Base-by-base conservation (phyloP, 805 yeast genomes). In the Schwanniomyces vanrijiae region DNA sequence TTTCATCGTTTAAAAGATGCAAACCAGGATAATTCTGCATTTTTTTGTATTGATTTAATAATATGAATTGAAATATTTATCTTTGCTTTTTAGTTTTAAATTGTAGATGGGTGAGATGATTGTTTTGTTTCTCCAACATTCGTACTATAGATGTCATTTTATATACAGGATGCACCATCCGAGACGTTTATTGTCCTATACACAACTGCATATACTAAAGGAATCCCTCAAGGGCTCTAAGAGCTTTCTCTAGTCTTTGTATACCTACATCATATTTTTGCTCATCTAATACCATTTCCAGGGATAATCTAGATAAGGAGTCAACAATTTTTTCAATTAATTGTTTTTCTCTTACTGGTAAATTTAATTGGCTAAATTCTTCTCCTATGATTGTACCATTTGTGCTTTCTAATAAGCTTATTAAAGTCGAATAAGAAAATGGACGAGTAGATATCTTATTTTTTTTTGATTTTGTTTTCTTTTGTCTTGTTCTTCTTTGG, bases 281-380 rank as follows among this genome's bases (percentile, higher is more conserved):
- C 24, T 89, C 89, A 63, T 92, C 96, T 46, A 88, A 62, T 45
- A 90, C 86, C 88, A 94, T 90, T 60, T 90, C 97, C 44, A 91
- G 89, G 2, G 96, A 90, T 48, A 94, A 76, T 56, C 94, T 77
- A 34, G 94, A 84, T 40, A 92, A 72, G 1, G 95, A 84, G 58
- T 90, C 96, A 3, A 92, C 87, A 42, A 92, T 82, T 64, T 89
- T 83, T 59, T 92, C 97, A 37, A 92, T 73, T 35, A 91, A 73
- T 56, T 81, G 84, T 54, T 87, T 86, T 59, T 90, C 96, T 49
- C 84, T 85, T 0, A 77, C 68, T 8, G 92, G 90, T 53, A 90
- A 74, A 33, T 86, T 87, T 48, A 91, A 67, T 44, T 81, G 81
- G 37, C 83, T 81, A 60, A 90, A 88, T 55, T 89, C 94, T 56